Conservation (phyloP, 116 monocot species). For the Phalaenopsis hybrid region DNA sequence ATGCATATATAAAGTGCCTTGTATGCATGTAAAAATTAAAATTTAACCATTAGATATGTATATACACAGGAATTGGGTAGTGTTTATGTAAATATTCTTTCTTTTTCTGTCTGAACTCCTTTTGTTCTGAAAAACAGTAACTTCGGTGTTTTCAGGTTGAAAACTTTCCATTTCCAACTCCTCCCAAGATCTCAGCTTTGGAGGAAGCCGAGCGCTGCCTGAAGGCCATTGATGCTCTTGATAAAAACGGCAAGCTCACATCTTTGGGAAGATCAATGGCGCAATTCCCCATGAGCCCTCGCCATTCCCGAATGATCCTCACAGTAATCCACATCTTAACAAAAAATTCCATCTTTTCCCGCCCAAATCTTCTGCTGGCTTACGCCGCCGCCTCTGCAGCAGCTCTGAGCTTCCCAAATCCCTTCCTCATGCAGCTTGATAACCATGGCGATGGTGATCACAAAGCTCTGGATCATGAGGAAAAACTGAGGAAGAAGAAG, state of each 20-base stretch:
- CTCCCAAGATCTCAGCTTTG: constrained; percentile 59
- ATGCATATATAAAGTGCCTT: no score
- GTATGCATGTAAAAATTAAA: no score
- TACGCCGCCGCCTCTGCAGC: constrained; percentile 74
- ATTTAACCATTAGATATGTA: no score
- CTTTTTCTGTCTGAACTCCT: not conserved
- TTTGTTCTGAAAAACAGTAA: not conserved
- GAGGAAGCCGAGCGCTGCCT: constrained; percentile 76
- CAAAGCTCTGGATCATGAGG: constrained; percentile 9
- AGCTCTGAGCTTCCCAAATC: constrained; percentile 82
- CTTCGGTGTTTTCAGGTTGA: constrained; percentile 42
- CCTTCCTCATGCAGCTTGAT: constrained; percentile 49
- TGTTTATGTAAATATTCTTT: not conserved
- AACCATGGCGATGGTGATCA: constrained; percentile 10
- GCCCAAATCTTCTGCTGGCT: constrained; percentile 67
- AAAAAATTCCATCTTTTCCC: constrained; percentile 30
- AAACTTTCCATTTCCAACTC: constrained; percentile 97
- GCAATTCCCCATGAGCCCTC: constrained; percentile 89
- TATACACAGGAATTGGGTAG: no score
- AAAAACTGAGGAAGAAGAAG: constrained; percentile 44
- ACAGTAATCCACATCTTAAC: constrained; percentile 60
- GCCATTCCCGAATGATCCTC: constrained; percentile 84
- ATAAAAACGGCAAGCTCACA: constrained; percentile 49
- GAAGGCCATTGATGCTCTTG: constrained; percentile 70
- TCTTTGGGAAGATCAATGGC: constrained; percentile 77